Percentiles rank a stretch among this genome's conserved stretches.
Conservation (phyloP, 768 basidiomycete genomes). For the Inosperma sp. region DNA sequence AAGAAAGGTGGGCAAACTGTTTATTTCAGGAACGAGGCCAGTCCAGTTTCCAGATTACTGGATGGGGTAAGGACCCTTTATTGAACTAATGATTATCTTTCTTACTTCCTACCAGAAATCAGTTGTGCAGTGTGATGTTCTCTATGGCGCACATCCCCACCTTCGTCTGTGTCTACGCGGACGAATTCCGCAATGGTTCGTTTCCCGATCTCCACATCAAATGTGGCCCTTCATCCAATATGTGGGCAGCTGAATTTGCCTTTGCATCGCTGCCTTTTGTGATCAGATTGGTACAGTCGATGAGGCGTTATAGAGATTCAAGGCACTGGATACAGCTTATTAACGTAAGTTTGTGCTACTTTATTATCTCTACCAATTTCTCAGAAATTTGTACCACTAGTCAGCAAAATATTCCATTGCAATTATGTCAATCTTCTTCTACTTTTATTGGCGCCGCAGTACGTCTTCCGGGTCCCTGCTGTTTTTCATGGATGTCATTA, state of each 20-base stretch:
- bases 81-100: not conserved
- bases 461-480: conserved; percentile 12
- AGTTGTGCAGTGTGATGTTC: conserved; percentile 77
- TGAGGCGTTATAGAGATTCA: conserved; percentile 85
- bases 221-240: conserved; percentile 39
- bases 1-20: conserved; percentile 54
- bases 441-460: conserved; percentile 67
- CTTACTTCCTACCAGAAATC: conserved; percentile 52
- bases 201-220: conserved; percentile 21
- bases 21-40: conserved; percentile 62
- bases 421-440: conserved; percentile 61
- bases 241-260: conserved; percentile 62
- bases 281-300: conserved; percentile 77
- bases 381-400: no score
- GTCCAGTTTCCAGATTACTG: conserved; percentile 93
- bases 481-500: not conserved
- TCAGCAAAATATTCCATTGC: conserved; percentile 79
- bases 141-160: conserved; percentile 69
- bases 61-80: conserved; percentile 57
- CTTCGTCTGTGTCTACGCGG: conserved; percentile 67
- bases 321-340: conserved; percentile 70
- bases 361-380: no score
- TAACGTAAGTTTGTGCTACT: conserved; percentile 69
- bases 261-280: conserved; percentile 65
- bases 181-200: conserved; percentile 47